Evolutionary conservation across 2,329 filamentous ascomycete species (phyloP).

Genomic region (Cercospora sp.): DNA sequence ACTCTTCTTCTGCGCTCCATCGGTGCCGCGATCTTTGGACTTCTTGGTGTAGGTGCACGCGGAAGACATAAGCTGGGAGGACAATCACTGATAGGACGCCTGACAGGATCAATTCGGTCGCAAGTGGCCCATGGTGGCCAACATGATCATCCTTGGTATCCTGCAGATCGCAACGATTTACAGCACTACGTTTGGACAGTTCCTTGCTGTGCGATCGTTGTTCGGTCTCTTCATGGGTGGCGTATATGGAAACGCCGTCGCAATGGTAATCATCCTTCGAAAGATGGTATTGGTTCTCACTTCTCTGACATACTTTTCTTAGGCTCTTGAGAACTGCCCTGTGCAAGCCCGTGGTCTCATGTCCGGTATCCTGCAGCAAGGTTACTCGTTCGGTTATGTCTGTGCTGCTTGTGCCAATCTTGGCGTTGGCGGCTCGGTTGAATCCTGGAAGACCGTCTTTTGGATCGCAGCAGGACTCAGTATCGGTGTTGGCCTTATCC

Average conservation of each 20-base stretch:
- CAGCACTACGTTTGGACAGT: slow-evolving; percentile 67
- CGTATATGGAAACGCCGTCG: slow-evolving; percentile 60
- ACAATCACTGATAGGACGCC: neutral
- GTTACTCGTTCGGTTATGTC: slow-evolving; percentile 68
- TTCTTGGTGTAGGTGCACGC: slow-evolving; percentile 55
- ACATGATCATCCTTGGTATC: slow-evolving; percentile 70
- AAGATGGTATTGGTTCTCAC: neutral
- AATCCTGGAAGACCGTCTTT: slow-evolving; percentile 65
- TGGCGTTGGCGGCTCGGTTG: slow-evolving; percentile 63
- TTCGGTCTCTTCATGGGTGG: slow-evolving; percentile 67
- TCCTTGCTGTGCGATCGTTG: slow-evolving; percentile 60
- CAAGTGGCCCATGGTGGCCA: slow-evolving; percentile 63
- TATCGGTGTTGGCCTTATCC: slow-evolving; percentile 66
- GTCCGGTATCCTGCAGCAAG: slow-evolving; percentile 79
- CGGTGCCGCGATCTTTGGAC: slow-evolving; percentile 73
- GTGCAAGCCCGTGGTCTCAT: slow-evolving; percentile 71
- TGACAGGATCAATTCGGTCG: slow-evolving; percentile 65
- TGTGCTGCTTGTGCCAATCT: slow-evolving; percentile 74
- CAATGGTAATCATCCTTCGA: slow-evolving; percentile 43
- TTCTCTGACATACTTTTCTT: neutral
- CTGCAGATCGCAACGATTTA: slow-evolving; percentile 80
- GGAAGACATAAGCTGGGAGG: neutral
- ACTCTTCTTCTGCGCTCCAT: slow-evolving; percentile 73
- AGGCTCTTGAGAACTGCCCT: slow-evolving; percentile 67
- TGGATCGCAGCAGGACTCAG: slow-evolving; percentile 70